Base-by-base conservation (phyloP, 2,329 filamentous ascomycete genomes). In the Malbranchea zuffiana region DNA sequence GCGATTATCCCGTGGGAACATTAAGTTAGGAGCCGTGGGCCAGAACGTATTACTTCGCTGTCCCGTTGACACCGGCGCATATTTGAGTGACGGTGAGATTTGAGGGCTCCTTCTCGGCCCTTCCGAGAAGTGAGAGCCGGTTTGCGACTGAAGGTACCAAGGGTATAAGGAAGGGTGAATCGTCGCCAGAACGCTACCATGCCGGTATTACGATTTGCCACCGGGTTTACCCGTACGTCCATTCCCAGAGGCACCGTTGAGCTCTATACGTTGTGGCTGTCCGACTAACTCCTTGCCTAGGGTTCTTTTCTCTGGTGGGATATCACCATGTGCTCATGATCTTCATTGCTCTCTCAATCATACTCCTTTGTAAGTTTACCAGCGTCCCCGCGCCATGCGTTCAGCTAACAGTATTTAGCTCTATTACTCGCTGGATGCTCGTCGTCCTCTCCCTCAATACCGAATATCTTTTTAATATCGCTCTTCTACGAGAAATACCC, bases 401-500 rank as follows among this genome's bases (percentile, higher is more conserved):
- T 48, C 39, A 24, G 41, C 45, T 48, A 37, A 47, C 45, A 26
- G 10, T 36, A 21, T 23, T 38, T 52, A 95, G 87, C 90, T 51
- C 75, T 98, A 46, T 67, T 98, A 52, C 70, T 98, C 49, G 88
- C 90, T 54, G 90, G 90, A 52, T 98, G 90, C 64, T 96, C 90
- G 3, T 96, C 88, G 6, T 94, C 88, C 26, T 95, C 88, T 35
- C 90, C 88, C 2, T 69, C 93, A 38, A 95, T 98, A 51, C 90
- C 90, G 17, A 78, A 80, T 56, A 96, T 98, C 62, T 98, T 95
- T 72, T 77, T 98, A 49, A 83, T 98, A 47, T 94, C 87, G n/a
- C 75, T 98, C 53, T 96, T 93, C 74, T 98, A 95, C 68, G 69
- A 93, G 58, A 70, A 74, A 44, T 95, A 95, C 65, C 76, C 78